Evolutionary conservation across 108 stramenopile species (phyloP).

Genomic region (Skeletonema tropicum): DNA sequence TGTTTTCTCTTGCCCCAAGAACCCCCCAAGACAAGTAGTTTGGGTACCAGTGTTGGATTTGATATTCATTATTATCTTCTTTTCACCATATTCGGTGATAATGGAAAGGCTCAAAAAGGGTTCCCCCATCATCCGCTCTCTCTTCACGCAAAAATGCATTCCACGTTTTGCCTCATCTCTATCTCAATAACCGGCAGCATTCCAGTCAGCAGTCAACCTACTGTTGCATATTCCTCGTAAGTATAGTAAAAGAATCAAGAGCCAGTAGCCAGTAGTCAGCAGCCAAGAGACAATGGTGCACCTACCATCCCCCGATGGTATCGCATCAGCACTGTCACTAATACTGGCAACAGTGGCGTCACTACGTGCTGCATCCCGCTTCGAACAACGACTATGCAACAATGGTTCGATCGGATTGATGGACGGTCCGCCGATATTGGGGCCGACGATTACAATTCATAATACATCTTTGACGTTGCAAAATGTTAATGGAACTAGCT

Average conservation of each 20-base stretch:
- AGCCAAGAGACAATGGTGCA: constrained; percentile 1
- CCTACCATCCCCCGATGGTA: constrained; percentile 16
- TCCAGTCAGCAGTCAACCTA: too few species aligned
- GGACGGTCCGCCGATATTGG: constrained; percentile 72
- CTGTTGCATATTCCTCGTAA: constrained; percentile 1
- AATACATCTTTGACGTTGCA: constrained; percentile 4
- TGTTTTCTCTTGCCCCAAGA: too few species aligned
- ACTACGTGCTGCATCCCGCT: constrained; percentile 71
- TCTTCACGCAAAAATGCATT: background rate
- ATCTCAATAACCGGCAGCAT: too few species aligned
- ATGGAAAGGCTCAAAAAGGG: too few species aligned
- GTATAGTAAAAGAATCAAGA: background rate
- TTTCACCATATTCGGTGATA: too few species aligned
- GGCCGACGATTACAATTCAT: constrained; percentile 11
- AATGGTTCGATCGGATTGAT: constrained; percentile 70
- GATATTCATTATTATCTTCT: too few species aligned
- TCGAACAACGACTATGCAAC: constrained; percentile 45
- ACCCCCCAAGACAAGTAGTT: too few species aligned
- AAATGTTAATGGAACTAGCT: constrained; percentile 1
- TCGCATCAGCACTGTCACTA: constrained; percentile 26
- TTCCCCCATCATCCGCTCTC: too few species aligned
- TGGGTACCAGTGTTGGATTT: too few species aligned
- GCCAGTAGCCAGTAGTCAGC: too few species aligned
- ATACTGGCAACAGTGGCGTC: constrained; percentile 59
- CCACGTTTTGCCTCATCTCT: too few species aligned